Evolutionary conservation across 768 basidiomycete genomes (phyloP), one percentile per base, ranked within the genome.

Genomic region (Lactarius tabidus): DNA sequence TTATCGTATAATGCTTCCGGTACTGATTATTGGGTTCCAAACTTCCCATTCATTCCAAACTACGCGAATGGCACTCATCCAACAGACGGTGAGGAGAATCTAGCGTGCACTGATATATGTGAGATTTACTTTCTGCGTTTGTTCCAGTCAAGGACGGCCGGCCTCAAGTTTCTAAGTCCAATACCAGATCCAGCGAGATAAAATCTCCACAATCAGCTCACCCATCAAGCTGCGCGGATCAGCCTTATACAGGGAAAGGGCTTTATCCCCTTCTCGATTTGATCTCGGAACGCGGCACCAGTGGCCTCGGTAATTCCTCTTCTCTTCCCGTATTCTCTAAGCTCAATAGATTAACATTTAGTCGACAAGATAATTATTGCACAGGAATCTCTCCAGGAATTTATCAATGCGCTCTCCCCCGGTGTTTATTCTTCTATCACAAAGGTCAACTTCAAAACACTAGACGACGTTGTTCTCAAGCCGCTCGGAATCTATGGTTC

Each of bases 331-430:
- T 43, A 17, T 33, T 29, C 26, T n/a, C 28, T 1, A 33, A 6
- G 14, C 57, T 66, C 20, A 66, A 14, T n/a, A 18, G n/a, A 29
- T 45, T 38, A 36, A 8, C 3, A 12, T 57, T 9, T 23, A 85
- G 85, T 85, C 43, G 84, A 86, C 68, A 87, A 88, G 70, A 79
- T 87, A 35, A 81, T 87, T 72, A 87, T 88, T 35, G 75, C 77
- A 3, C 83, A 85, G 70, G 73, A 78, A 4, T 80, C 83, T 3
- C 73, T 87, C 12, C 74, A 75, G 65, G 66, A 74, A 2, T 80
- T 86, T 55, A 78, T 84, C 68, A 82, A 86, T 57, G 71, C 69
- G n/a, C 52, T 85, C 9, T 76, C 70, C 41, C 83, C 85, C 0
- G 80, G 82, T 1, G 80, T 86, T 7, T 87, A 84, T 69, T 65